These are phyloP conservation scores for Tympanopsis confertula DNA, from an alignment of 2,329 filamentous ascomycete genomes.

Conservation along the genomic window DNA sequence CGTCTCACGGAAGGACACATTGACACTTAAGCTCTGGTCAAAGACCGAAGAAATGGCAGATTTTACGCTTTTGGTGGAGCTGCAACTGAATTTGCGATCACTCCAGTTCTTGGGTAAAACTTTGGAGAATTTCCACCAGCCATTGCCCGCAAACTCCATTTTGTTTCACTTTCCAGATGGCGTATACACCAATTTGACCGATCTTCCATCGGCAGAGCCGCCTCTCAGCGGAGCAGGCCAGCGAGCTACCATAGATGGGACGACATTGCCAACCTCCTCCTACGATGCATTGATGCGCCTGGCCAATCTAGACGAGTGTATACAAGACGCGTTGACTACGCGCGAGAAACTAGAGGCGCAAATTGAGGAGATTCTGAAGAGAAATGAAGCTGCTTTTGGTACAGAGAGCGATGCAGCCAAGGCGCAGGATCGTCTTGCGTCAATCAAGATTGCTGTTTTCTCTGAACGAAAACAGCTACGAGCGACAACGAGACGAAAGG, in stretches of 20 bases:
- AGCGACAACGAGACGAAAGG: slow-evolving; percentile 31
- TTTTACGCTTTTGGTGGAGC: slow-evolving; percentile 43
- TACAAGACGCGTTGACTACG: slow-evolving; percentile 52
- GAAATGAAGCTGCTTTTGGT: slow-evolving; percentile 18
- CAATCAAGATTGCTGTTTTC: slow-evolving; percentile 32
- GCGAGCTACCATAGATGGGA: slow-evolving; percentile 17
- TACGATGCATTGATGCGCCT: slow-evolving; percentile 56
- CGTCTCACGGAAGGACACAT: slow-evolving; percentile 38
- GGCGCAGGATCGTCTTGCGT: slow-evolving; percentile 23
- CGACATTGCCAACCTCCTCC: slow-evolving; percentile 37
- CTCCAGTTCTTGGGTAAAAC: slow-evolving; percentile 51
- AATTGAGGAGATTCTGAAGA: slow-evolving; percentile 33
- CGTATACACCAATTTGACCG: slow-evolving; percentile 49
- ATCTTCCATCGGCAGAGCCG: slow-evolving; percentile 24
- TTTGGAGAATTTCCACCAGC: slow-evolving; percentile 43
- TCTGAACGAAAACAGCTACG: slow-evolving; percentile 40
- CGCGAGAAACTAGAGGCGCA: slow-evolving; percentile 46
- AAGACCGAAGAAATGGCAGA: slow-evolving; percentile 31
- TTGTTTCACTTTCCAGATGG: slow-evolving; percentile 55
- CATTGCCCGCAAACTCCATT: slow-evolving; percentile 49
- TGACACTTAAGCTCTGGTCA: slow-evolving; percentile 47
- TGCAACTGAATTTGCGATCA: slow-evolving; percentile 38
- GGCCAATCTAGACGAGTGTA: slow-evolving; percentile 54
- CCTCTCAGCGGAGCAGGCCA: slow-evolving; percentile 10
- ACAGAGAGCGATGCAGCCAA: slow-evolving; percentile 18